phyloP scores from a whole-genome alignment of 2,329 filamentous ascomycete genomes.

The Aschersonia sp. region DNA sequence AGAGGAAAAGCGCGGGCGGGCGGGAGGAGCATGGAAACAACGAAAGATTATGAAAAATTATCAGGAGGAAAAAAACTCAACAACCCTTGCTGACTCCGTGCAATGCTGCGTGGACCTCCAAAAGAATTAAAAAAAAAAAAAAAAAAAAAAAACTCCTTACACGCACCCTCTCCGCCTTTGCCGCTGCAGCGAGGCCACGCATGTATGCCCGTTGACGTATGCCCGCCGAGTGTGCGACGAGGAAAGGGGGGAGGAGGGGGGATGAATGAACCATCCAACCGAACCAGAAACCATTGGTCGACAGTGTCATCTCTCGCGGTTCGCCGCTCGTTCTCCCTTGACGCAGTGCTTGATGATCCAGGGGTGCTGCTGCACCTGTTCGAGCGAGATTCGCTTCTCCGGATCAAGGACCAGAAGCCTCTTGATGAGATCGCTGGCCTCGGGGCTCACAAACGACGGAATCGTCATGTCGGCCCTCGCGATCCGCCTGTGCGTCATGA shows the following conservation, averaged over 20 bases:
- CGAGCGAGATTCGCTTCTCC: conserved; percentile 80
- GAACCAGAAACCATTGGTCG: not conserved
- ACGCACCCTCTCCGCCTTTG: not conserved
- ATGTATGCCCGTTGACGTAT: too few species aligned
- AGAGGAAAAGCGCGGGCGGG: not conserved
- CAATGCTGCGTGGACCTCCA: not conserved
- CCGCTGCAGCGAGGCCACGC: not conserved
- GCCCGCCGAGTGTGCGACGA: too few species aligned
- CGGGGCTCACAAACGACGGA: conserved; percentile 76
- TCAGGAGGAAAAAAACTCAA: not conserved
- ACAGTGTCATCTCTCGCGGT: conserved; percentile 28
- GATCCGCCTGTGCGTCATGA: conserved; percentile 90
- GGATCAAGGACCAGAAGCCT: conserved; percentile 85
- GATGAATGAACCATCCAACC: too few species aligned
- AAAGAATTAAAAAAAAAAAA: too few species aligned
- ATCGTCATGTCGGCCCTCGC: conserved; percentile 82
- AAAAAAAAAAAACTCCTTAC: too few species aligned
- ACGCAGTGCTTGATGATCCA: conserved; percentile 96
- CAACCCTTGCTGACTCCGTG: not conserved
- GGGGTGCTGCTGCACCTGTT: conserved; percentile 77
- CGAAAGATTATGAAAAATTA: not conserved
- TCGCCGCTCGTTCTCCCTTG: conserved; percentile 39
- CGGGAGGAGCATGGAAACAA: not conserved
- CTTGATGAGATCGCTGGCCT: conserved; percentile 87
- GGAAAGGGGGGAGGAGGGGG: too few species aligned